phyloP scores from a whole-genome alignment of 495 filamentous ascomycete genomes.

The Aspergillus bridgeri region DNA sequence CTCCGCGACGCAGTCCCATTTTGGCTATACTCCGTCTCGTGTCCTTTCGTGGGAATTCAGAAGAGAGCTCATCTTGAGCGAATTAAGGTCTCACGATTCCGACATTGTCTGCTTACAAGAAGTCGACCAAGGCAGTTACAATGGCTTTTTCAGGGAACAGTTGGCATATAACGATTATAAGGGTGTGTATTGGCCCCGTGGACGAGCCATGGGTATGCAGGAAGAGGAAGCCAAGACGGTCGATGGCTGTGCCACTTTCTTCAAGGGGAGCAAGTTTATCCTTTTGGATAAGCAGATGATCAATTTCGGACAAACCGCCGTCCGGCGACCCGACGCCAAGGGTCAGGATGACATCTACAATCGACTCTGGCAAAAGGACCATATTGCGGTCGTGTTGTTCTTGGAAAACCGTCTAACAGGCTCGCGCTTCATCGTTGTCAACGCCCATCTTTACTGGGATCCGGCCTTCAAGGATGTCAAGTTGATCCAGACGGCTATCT shows the following conservation, averaged over 20 bases:
- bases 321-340: slow-evolving; percentile 92
- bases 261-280: slow-evolving; percentile 87
- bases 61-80: slow-evolving; percentile 71
- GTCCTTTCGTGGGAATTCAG: slow-evolving; percentile 84
- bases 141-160: slow-evolving; percentile 79
- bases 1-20: slow-evolving; percentile 75
- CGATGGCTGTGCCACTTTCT: slow-evolving; percentile 96
- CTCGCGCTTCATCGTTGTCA: slow-evolving; percentile 82
- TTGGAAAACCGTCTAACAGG: slow-evolving; percentile 88
- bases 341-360: slow-evolving; percentile 95
- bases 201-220: slow-evolving; percentile 83
- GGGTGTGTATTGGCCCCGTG: slow-evolving; percentile 85
- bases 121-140: slow-evolving; percentile 83
- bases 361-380: slow-evolving; percentile 94
- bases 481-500: slow-evolving; percentile 85
- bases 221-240: slow-evolving; percentile 81
- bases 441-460: slow-evolving; percentile 94
- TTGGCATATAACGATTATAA: slow-evolving; percentile 85
- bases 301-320: slow-evolving; percentile 86
- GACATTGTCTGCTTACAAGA: slow-evolving; percentile 94
- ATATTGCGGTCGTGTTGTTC: slow-evolving; percentile 87
- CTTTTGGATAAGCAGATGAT: slow-evolving; percentile 89
- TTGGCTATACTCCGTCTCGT: slow-evolving; percentile 80
- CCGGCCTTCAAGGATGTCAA: slow-evolving; percentile 89
- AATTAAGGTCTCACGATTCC: slow-evolving; percentile 73